These are phyloP conservation scores for Cladosporium cucumerinum DNA, from an alignment of 2,329 filamentous ascomycete genomes.

Conservation along the genomic window DNA sequence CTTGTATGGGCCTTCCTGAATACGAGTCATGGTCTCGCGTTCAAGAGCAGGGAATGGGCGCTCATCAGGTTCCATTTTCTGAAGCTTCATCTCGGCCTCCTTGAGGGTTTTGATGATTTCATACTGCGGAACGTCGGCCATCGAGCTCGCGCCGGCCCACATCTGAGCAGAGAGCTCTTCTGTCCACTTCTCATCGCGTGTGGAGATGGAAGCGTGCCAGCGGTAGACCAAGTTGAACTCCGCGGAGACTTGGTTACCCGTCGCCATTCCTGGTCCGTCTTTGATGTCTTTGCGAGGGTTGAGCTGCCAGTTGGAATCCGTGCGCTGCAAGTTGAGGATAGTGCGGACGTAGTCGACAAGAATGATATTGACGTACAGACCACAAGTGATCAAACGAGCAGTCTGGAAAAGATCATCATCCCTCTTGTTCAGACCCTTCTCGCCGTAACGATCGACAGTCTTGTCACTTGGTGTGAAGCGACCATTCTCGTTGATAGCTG, in stretches of 20 bases:
- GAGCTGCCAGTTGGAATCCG: conserved; percentile 44
- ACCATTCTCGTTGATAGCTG: conserved; percentile 78
- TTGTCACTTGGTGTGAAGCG: conserved; percentile 70
- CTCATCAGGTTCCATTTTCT: conserved; percentile 29
- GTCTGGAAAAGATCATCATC: conserved; percentile 53
- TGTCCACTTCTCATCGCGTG: conserved; percentile 46
- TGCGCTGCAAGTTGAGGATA: conserved; percentile 48
- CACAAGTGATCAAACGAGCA: conserved; percentile 50
- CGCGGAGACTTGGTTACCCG: conserved; percentile 51
- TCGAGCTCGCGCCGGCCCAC: conserved; percentile 18
- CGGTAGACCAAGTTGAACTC: conserved; percentile 56
- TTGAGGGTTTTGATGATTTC: conserved; percentile 32
- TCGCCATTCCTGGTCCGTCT: conserved; percentile 35
- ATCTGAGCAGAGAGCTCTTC: conserved; percentile 37
- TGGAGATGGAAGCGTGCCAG: conserved; percentile 47
- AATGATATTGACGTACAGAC: conserved; percentile 53
- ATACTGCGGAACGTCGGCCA: conserved; percentile 23
- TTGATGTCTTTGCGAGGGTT: conserved; percentile 41
- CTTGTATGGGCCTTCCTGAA: conserved; percentile 37
- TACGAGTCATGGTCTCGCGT: conserved; percentile 29
- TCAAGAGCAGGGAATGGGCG: conserved; percentile 35
- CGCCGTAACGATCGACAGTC: conserved; percentile 33
- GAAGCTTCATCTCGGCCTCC: conserved; percentile 29
- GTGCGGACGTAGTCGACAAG: conserved; percentile 54
- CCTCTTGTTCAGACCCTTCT: conserved; percentile 33